These are phyloP conservation scores for Quercus berberidifolia DNA, from an alignment of 306 rosid species.

Conservation along the genomic window DNA sequence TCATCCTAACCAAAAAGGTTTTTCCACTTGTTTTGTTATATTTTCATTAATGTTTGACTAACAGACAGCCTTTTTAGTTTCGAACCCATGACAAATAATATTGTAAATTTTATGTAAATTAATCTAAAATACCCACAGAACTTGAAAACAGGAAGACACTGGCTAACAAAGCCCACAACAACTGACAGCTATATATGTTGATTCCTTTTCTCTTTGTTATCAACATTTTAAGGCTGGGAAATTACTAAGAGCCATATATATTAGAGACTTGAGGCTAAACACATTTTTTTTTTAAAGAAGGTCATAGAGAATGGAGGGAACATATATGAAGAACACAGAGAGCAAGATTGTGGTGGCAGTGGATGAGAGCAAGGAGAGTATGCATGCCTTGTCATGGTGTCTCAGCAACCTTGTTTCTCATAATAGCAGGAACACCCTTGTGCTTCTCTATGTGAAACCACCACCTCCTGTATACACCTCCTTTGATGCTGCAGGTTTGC, in stretches of 20 bases:
- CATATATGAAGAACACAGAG: conserved; percentile 30
- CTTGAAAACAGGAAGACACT: background rate
- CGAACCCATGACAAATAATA: background rate
- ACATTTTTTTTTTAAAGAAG: background rate
- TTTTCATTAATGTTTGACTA: background rate
- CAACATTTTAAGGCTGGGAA: conserved; percentile 9
- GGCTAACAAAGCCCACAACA: background rate
- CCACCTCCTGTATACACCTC: conserved; percentile 52
- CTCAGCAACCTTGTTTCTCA: conserved; percentile 47
- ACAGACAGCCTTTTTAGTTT: background rate
- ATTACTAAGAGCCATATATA: background rate
- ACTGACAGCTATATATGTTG: conserved; percentile 20
- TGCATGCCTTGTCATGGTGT: conserved; percentile 77
- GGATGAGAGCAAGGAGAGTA: conserved; percentile 85
- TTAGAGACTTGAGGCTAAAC: conserved; percentile 5
- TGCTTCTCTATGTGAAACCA: conserved; percentile 78
- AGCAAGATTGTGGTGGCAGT: conserved; percentile 66
- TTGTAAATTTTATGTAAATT: background rate
- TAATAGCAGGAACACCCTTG: conserved; percentile 36
- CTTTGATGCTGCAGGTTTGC: conserved; percentile 66
- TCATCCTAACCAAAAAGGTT: no score
- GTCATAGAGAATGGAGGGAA: conserved; percentile 21
- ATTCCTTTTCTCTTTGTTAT: conserved; percentile 11
- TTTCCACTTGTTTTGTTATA: background rate
- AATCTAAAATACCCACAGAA: background rate